Evolutionary conservation across 129 eudicot genomes (phyloP).

Genomic region (Rutidosis leptorrhynchoides): DNA sequence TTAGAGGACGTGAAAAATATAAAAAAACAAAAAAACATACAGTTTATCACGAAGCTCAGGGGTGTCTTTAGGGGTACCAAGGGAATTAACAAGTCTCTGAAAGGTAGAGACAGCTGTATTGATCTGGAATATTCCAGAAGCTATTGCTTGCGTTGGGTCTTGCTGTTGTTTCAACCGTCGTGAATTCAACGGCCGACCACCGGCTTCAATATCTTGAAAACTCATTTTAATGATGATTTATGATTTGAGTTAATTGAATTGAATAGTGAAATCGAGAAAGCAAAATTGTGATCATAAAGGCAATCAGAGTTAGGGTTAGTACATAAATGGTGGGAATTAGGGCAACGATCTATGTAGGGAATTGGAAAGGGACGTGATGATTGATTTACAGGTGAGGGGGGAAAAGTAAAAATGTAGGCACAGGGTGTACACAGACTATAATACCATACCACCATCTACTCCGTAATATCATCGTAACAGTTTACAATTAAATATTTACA

Average conservation of each 20-base stretch:
- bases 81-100: slow-evolving; percentile 79
- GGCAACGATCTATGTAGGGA: slow-evolving; percentile 22
- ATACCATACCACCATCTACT: background rate
- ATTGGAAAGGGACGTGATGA: slow-evolving; percentile 16
- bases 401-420: slow-evolving; percentile 10
- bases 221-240: slow-evolving; percentile 43
- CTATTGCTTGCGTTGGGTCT: slow-evolving; percentile 88
- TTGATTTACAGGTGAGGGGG: slow-evolving; percentile 18
- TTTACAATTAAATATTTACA: too few relatives aligned
- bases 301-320: background rate
- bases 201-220: slow-evolving; percentile 84
- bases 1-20: background rate
- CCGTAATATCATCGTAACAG: too few relatives aligned
- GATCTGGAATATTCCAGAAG: slow-evolving; percentile 90
- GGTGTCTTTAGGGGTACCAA: slow-evolving; percentile 87
- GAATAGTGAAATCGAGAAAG: slow-evolving; percentile 1
- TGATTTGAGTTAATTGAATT: slow-evolving; percentile 13
- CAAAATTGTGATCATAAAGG: background rate
- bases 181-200: slow-evolving; percentile 58
- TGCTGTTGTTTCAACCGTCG: slow-evolving; percentile 35
- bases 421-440: slow-evolving; percentile 13
- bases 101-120: slow-evolving; percentile 75
- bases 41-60: slow-evolving; percentile 90
- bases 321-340: slow-evolving; percentile 4
- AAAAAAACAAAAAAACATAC: slow-evolving; percentile 32